Base-by-base conservation (phyloP, 192 early-diverging fungal genomes). In the Coemansia sp. region DNA sequence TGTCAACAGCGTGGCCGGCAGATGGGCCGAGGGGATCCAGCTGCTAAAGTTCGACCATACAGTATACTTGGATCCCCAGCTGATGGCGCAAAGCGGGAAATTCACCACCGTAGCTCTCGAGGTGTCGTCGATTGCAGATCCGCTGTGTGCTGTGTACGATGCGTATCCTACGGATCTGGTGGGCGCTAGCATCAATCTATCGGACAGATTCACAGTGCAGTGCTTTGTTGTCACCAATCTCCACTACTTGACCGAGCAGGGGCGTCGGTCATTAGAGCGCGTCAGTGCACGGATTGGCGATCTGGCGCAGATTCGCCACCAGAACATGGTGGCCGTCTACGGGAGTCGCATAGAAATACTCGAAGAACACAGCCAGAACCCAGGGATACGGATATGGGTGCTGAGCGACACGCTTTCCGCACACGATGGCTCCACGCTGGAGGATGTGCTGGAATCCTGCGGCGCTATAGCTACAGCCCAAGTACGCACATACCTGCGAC, bases 381-480 rank as follows among this genome's bases (percentile, higher is more conserved):
- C 67, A 11, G 72, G 67, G 0, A 40, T 73, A 18, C 68, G 74
- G 12, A 56, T 74, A 22, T 74, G 75, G 74, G 74, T 77, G 15
- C 62, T 77, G 11, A 67, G 72, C 62, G 75, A 77, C 57, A 66
- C 72, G 57, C 56, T 78, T 43, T 65, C 65, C 18, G 46, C 72
- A 18, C 73, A 69, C 62, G 76, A 71, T 41, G 69, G 63, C 3
- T 74, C 86, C 1, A 87, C 88, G 9, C 76, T 93, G 21, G 83
- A 85, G 64, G 85, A 88, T 59, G 75, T 90, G 47, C 74, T 93
- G 9, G 85, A 84, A 52, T 86, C 86, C 41, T 90, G 90, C 69
- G 90, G 90, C 3, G 62, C 85, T 6, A 68, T 90, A 13, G 85
- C 85, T 7, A 57, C 87, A 39, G 59, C 77, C 12, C 82, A 88